A percentile compares a stretch with the other conserved stretches of the same genome.
These are phyloP conservation scores for Calonectria honghensis DNA, from an alignment of 2,329 filamentous ascomycete species.

Conservation along the genomic window DNA sequence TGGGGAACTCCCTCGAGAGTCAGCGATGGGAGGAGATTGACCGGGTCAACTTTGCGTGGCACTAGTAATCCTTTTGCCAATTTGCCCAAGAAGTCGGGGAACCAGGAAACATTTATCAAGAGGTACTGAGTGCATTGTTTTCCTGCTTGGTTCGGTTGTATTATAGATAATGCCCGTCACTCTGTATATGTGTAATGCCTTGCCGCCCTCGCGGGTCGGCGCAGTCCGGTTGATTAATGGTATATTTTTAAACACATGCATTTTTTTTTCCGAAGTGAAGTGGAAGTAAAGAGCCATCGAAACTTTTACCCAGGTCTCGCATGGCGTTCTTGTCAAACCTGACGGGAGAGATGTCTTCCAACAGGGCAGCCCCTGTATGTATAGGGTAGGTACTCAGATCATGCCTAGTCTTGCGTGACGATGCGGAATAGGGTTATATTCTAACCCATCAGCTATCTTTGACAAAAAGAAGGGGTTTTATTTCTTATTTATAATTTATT, in stretches of 20 bases:
- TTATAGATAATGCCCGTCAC: conserved; percentile 34
- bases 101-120: conserved; percentile 60
- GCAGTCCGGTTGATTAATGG: not conserved
- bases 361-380: not conserved
- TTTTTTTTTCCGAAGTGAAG: not conserved
- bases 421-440: not conserved
- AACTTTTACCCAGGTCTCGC: not conserved
- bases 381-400: not conserved
- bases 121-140: conserved; percentile 2
- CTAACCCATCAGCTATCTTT: not conserved
- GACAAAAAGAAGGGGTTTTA: not conserved
- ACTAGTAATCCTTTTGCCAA: conserved; percentile 63
- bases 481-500: not conserved
- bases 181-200: conserved; percentile 28
- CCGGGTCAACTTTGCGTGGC: conserved; percentile 49
- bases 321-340: not conserved
- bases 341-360: too few relatives aligned
- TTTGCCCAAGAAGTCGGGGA: conserved; percentile 59
- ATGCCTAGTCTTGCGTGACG: not conserved
- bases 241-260: too few relatives aligned
- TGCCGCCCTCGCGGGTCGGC: not conserved
- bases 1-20: conserved; percentile 65
- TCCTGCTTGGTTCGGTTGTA: conserved; percentile 13
- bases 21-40: conserved; percentile 55
- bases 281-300: not conserved